phyloP scores from a whole-genome alignment of 768 basidiomycete genomes.

The Lanmaoa pseudosensibilis region DNA sequence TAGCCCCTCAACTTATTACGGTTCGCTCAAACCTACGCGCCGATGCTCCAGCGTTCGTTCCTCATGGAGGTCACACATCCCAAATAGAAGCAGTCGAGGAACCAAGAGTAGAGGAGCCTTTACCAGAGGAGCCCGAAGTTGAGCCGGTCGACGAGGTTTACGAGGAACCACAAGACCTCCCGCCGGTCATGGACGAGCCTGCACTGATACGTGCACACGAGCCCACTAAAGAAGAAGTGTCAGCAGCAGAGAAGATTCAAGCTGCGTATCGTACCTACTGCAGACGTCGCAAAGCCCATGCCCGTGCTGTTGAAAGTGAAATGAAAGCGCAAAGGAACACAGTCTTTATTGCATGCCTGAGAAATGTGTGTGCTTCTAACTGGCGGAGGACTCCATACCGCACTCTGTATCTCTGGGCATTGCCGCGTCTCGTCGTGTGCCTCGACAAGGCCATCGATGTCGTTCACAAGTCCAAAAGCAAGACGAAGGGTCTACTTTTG shows the following conservation, averaged over 20 bases:
- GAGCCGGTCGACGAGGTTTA: conserved; percentile 10
- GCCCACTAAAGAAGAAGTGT: conserved; percentile 28
- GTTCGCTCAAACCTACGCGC: conserved; percentile 14
- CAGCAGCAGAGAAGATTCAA: conserved; percentile 27
- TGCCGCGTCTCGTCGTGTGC: conserved; percentile 44
- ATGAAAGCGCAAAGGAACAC: conserved; percentile 20
- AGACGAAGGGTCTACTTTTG: conserved; percentile 31
- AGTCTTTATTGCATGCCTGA: conserved; percentile 32
- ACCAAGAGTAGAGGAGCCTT: neutral
- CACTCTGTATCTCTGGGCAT: conserved; percentile 35
- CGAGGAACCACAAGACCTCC: conserved; percentile 13
- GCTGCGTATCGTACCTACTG: conserved; percentile 12
- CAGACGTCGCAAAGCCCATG: neutral
- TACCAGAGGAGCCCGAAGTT: neutral
- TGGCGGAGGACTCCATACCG: conserved; percentile 37
- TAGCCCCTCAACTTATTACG: conserved; percentile 18
- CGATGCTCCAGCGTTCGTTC: conserved; percentile 19
- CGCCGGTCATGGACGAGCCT: conserved; percentile 13
- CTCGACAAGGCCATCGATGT: conserved; percentile 36
- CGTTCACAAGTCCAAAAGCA: conserved; percentile 30
- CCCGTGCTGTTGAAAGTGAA: conserved; percentile 15
- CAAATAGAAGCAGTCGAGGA: neutral
- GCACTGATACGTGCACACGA: conserved; percentile 16
- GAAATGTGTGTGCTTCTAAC: conserved; percentile 23
- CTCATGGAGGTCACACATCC: neutral